Percentiles rank a stretch among this genome's conserved stretches.
These are phyloP conservation scores for Paracoccidioides brasiliensis DNA, from an alignment of 2,329 filamentous ascomycete species.

Conservation along the genomic window DNA sequence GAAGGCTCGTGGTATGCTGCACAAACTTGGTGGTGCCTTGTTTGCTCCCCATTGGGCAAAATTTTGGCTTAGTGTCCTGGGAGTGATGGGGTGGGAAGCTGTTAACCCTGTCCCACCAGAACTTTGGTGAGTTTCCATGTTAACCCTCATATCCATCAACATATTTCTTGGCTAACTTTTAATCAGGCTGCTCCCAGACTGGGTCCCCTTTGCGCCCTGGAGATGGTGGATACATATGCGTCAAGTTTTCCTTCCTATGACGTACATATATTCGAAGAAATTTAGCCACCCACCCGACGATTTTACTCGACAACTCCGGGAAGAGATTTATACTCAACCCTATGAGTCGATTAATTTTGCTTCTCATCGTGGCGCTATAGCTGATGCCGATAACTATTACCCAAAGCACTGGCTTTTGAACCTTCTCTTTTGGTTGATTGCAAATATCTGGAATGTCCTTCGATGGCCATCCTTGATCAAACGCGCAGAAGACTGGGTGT, in stretches of 20 bases:
- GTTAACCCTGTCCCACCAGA: slow-evolving; percentile 92
- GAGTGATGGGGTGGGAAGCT: slow-evolving; percentile 75
- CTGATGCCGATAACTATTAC: slow-evolving; percentile 73
- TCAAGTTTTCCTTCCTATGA: slow-evolving; percentile 90
- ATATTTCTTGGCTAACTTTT: slow-evolving; percentile 5
- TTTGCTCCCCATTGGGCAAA: slow-evolving; percentile 93
- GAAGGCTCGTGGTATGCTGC: slow-evolving; percentile 68
- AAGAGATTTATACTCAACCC: slow-evolving; percentile 71
- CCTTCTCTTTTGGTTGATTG: slow-evolving; percentile 61
- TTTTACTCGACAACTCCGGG: slow-evolving; percentile 55
- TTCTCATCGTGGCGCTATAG: slow-evolving; percentile 69
- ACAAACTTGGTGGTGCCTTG: slow-evolving; percentile 72
- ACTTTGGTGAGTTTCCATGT: slow-evolving; percentile 47
- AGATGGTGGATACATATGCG: slow-evolving; percentile 98
- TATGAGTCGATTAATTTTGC: slow-evolving; percentile 68
- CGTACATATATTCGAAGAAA: slow-evolving; percentile 71
- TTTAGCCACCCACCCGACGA: slow-evolving; percentile 67
- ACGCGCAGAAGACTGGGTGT: slow-evolving; percentile 66
- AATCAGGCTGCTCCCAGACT: slow-evolving; percentile 61
- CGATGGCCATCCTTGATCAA: slow-evolving; percentile 52
- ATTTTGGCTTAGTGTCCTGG: slow-evolving; percentile 79
- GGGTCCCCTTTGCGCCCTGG: slow-evolving; percentile 82
- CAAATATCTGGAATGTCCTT: slow-evolving; percentile 67
- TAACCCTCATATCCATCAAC: not conserved
- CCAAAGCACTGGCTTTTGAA: slow-evolving; percentile 80